Evolutionary conservation across 2,329 filamentous ascomycete genomes (phyloP), one percentile per base, ranked within the genome.

Genomic region (Aspergillus sclerotialis): DNA sequence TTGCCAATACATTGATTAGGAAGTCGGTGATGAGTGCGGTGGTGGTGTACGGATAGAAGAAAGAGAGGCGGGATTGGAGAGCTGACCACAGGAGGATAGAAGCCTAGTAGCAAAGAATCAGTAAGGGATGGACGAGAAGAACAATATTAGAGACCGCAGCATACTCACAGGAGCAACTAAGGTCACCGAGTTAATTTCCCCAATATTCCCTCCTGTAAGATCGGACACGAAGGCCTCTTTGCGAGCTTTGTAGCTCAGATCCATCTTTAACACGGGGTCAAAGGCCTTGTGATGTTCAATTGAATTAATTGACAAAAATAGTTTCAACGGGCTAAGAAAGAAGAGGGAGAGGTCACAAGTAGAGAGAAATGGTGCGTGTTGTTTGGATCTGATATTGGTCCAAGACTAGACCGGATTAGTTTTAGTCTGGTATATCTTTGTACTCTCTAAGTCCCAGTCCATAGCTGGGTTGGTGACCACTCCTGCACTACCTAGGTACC

Each of bases 141-240:
- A n/a, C n/a, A n/a, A n/a, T n/a, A n/a, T n/a, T n/a, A n/a, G n/a
- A n/a, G n/a, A n/a, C n/a, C n/a, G n/a, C n/a, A n/a, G n/a, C n/a
- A 12, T 27, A 43, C 76, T 55, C 75, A 95, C 92, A 55, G 89
- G 81, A 55, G 87, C 86, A 44, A 94, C 82, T 31, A 84, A 75
- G 30, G 85, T 87, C 48, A 96, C 84, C 50, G 77, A 75, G 59
- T 89, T 90, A 66, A 98, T 89, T 60, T 98, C 92, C 48, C 73
- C 68, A 40, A 94, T 80, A 19, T 79, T 75, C 39, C 92, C 87
- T 26, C 92, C 92, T 5, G 82, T 80, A 18, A 94, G 77, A 59
- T 88, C 85, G 35, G 90, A 94, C 54, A 98, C 92, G 60, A 94
- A 94, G 56, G 87, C 87, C 70, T 94, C 89, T 68, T 98, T 98